These are phyloP conservation scores for Wickerhamiella musiphila DNA, from an alignment of 805 yeast genomes.

Conservation along the genomic window DNA sequence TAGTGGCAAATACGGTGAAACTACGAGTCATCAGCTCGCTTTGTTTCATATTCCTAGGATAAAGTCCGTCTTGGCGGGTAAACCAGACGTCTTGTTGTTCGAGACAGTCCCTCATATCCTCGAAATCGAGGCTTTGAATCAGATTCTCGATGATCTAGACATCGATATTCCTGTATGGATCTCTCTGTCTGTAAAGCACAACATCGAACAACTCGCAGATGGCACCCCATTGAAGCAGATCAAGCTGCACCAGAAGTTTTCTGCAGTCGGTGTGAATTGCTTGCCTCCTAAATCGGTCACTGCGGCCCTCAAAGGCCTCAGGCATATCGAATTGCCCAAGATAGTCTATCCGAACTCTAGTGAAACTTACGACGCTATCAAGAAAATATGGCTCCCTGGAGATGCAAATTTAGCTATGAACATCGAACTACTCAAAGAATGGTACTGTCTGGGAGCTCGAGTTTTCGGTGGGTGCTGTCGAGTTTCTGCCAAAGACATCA, in stretches of 20 bases:
- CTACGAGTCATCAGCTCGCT: slow-evolving; percentile 36
- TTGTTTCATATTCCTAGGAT: no score
- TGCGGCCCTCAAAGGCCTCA: slow-evolving; percentile 25
- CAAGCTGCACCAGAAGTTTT: slow-evolving; percentile 6
- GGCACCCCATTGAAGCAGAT: slow-evolving; percentile 29
- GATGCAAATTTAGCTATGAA: no score
- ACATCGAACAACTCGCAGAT: slow-evolving; percentile 27
- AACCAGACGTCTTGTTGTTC: slow-evolving; percentile 38
- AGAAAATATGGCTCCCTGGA: slow-evolving; percentile 34
- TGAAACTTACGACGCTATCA: slow-evolving; percentile 36
- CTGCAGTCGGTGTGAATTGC: slow-evolving; percentile 54
- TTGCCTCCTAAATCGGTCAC: slow-evolving; percentile 30
- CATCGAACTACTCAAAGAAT: slow-evolving; percentile 17
- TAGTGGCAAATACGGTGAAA: slow-evolving; percentile 45
- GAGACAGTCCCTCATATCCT: slow-evolving; percentile 57
- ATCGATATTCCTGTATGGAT: slow-evolving; percentile 19
- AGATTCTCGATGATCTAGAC: slow-evolving; percentile 22
- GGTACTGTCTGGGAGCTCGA: slow-evolving; percentile 28
- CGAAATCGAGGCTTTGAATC: slow-evolving; percentile 37
- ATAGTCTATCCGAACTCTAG: slow-evolving; percentile 66
- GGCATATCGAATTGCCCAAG: slow-evolving; percentile 22
- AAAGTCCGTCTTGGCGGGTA: slow-evolving; percentile 22
- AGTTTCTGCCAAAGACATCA: no score
- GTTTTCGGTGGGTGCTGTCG: slow-evolving; percentile 67
- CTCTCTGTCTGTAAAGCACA: slow-evolving; percentile 28